Evolutionary conservation across 495 filamentous ascomycete species (phyloP), one percentile per base, ranked within the genome.

Genomic region (Aspergillus panamensis): DNA sequence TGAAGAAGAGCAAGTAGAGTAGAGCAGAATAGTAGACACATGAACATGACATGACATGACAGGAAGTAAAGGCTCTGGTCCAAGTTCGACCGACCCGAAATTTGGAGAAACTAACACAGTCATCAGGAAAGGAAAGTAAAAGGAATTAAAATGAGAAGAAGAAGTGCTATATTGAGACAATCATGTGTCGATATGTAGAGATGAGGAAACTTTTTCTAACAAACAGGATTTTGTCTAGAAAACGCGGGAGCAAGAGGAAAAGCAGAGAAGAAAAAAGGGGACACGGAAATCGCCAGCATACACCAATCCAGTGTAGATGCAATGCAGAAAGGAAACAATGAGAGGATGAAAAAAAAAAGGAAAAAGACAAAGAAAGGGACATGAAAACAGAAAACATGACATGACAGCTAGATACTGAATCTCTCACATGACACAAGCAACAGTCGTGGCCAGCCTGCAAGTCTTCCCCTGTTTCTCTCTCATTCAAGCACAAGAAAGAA

Each of bases 161-260:
- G n/a, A n/a, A n/a, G n/a, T n/a, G 31, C 25, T 52, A 47, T 59
- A 58, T 39, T 51, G 56, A 59, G 53, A 55, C 53, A 57, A 40
- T 53, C 51, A 42, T 13, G 10, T 42, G 33, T 39, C 21, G 37
- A 45, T 43, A 43, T 19, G 25, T 30, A 8, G 48, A 43, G 52
- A 53, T 56, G 12, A 48, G 48, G 42, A 45, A 61, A 64, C 48
- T 55, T 65, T 65, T 65, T 62, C 63, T 62, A 62, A 55, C 63
- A 50, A 62, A 55, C 63, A 50, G 59, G 58, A 60, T 62, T 62
- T 66, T 62, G 63, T 66, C 63, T 66, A 64, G 52, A 42, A n/a
- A 21, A 17, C 32, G 47, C n/a, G 45, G 35, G 17, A 30, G n/a
- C 14, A 52, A 17, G 42, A 21, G 19, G 17, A 21, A n/a, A n/a